Evolutionary conservation across 768 basidiomycete species (phyloP), one percentile per base, ranked within the genome.

Genomic region (Leccinum sublutescens): DNA sequence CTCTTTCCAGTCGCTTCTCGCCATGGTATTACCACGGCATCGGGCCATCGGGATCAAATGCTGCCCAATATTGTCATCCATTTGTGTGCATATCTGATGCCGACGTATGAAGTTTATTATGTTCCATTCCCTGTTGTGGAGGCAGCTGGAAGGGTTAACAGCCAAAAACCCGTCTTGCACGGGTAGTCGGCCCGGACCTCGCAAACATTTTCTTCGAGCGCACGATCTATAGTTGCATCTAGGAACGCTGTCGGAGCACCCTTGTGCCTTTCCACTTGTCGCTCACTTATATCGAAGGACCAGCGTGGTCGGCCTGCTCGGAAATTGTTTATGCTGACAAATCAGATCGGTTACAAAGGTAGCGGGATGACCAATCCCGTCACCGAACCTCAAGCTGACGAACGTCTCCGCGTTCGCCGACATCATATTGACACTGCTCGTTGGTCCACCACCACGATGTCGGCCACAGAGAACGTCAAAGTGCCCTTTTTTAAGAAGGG

Each of bases 401-500:
- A 43, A 34, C 48, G n/a, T 29, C 29, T 29, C 29, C 29, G 29
- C 4, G 40, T n/a, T 23, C 5, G 23, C 10, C 12, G 19, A n/a
- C 23, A 2, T 6, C 6, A 17, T 8, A 15, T 6, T 27, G 33
- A 34, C 33, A 5, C 5, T 34, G 4, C 45, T 50, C 19, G 25
- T 55, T 52, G 36, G 12, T 23, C 19, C 50, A 10, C 45, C 45
- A 57, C 57, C 55, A 66, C 59, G 23, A 78, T 77, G 73, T 70
- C 73, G 66, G 62, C 74, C 51, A 52, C 62, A 25, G 68, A 72
- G 53, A 62, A 74, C 54, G 67, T 81, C 14, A 84, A 80, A 50
- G 92, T 96, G 0, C 87, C 92, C 3, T 95, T 97, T 76, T 93
- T 96, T 77, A 96, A 90, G 77, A 91, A 88, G 69, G 87, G 89